Evolutionary conservation across 2,329 filamentous ascomycete species (phyloP), one percentile per base, ranked within the genome.

Genomic region (Paraphaeosphaeria sporulosa): DNA sequence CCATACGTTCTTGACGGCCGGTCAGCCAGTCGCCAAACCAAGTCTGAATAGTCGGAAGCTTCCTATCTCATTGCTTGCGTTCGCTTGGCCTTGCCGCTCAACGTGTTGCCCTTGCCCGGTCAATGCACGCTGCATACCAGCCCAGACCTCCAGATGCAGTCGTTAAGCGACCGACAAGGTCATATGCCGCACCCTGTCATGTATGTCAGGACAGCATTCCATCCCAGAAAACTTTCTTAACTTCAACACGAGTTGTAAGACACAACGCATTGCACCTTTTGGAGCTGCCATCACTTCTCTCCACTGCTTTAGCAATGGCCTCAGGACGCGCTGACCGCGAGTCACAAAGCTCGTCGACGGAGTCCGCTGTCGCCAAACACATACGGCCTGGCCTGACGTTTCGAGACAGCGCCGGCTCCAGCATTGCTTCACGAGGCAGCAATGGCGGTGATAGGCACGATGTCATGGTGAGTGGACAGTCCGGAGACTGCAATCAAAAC

Each of bases 381-480:
- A 51, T 64, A 54, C 64, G 60, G 21, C 64, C 66, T 42, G 53
- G 47, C 19, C 47, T 63, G n/a, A 30, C 55, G 43, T 60, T 63
- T 34, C 54, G 58, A 53, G 66, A 65, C 51, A 67, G 63, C 47
- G 48, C 64, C 42, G 63, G 60, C 42, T 71, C 68, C 13, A 70
- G 66, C 30, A 67, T 71, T 54, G 44, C 56, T 12, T 70, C 66
- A 0, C 64, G 55, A 32, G 63, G 61, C 5, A 68, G 66, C 46
- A 66, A 64, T 58, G 62, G 62, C 19, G 62, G 64, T 49, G 69
- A 71, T 55, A 59, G 60, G 36, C 66, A 71, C 58, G 66, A 66
- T 60, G 62, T 70, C 25, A 68, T 70, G 30, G 69, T 70, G 34
- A 57, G 66, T 62, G 55, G 10, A 9, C 21, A 25, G 25, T 25